Base-by-base conservation (phyloP, 768 basidiomycete genomes). In the Strobilomyces dryophilus region DNA sequence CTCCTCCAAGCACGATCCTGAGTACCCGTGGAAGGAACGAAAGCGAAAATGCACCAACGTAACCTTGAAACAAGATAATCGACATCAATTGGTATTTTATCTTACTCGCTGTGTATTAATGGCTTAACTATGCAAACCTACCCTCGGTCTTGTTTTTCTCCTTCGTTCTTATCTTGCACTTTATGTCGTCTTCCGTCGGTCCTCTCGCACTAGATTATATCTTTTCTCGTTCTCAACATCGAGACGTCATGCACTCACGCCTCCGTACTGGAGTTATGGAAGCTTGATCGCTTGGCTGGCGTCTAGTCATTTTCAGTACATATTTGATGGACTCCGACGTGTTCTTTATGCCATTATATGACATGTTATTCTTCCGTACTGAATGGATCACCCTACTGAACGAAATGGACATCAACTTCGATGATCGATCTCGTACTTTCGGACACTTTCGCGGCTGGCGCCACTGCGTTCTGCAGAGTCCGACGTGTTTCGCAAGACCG, bases 31-130 rank as follows among this genome's bases (percentile, higher is more conserved):
- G 35, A 54, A 56, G 44, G 20, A 43, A 45, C 3, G 48, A 20
- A 51, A 31, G 12, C n/a, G n/a, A 47, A 45, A 41, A 52, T 50
- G 49, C 48, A 27, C 6, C 47, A 47, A 54, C 44, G 43, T 55
- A 49, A 49, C 31, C 18, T 18, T 37, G 31, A 55, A 52, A 52
- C 26, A 51, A 62, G 51, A 65, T 58, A 62, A 63, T 63, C 49
- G 8, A 26, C 34, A 39, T 35, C 52, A 37, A 55, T 48, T 46
- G 61, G 52, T 63, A 63, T 56, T 61, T 35, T 66, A 65, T 56
- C 54, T 50, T 66, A 65, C 44, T 49, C 47, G 54, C 45, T 15
- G 45, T 65, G 64, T 65, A 65, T 59, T 66, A 65, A 59, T 65
- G 35, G 21, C 45, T 55, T 57, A 59, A 55, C 55, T 49, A 65